Percentiles rank a stretch among this genome's conserved stretches.
These are phyloP conservation scores for Bertia moriformis DNA, from an alignment of 2,329 filamentous ascomycete species.

Conservation along the genomic window DNA sequence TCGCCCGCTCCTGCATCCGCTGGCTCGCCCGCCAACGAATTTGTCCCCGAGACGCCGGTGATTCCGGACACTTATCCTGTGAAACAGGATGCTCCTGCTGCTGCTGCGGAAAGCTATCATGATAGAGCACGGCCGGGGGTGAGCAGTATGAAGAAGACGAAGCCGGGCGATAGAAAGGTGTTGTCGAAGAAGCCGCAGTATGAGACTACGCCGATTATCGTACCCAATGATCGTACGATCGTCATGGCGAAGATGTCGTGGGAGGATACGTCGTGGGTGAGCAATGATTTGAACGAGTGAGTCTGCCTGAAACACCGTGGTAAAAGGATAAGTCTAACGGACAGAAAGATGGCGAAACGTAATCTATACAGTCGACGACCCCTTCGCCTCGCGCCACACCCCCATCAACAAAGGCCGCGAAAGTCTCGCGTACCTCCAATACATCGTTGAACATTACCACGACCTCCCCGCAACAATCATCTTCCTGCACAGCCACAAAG, in stretches of 20 bases:
- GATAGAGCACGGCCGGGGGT: too few relatives aligned
- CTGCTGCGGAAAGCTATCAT: background rate
- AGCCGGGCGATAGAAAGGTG: background rate
- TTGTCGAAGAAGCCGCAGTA: background rate
- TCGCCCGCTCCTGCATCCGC: background rate
- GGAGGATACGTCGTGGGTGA: slow-evolving; percentile 23
- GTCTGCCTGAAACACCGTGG: slow-evolving; percentile 4
- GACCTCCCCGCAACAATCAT: slow-evolving; percentile 24
- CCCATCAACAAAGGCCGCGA: slow-evolving; percentile 33
- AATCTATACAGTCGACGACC: slow-evolving; percentile 39
- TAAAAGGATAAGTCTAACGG: slow-evolving; percentile 6
- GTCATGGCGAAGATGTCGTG: slow-evolving; percentile 14
- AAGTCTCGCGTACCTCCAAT: slow-evolving; percentile 32
- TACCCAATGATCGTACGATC: slow-evolving; percentile 7
- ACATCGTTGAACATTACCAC: slow-evolving; percentile 34
- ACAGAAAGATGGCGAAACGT: slow-evolving; percentile 27
- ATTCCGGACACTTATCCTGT: too few relatives aligned
- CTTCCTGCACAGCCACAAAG: slow-evolving; percentile 24
- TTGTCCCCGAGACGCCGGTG: background rate
- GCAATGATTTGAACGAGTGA: slow-evolving; percentile 19
- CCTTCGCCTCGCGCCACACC: slow-evolving; percentile 14
- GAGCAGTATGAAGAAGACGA: too few relatives aligned
- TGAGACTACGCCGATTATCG: background rate
- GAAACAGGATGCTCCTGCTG: too few relatives aligned
- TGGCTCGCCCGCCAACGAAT: background rate